These are phyloP conservation scores for Sordariomycetes sp. DNA, from an alignment of 2,329 filamentous ascomycete genomes.

Conservation along the genomic window DNA sequence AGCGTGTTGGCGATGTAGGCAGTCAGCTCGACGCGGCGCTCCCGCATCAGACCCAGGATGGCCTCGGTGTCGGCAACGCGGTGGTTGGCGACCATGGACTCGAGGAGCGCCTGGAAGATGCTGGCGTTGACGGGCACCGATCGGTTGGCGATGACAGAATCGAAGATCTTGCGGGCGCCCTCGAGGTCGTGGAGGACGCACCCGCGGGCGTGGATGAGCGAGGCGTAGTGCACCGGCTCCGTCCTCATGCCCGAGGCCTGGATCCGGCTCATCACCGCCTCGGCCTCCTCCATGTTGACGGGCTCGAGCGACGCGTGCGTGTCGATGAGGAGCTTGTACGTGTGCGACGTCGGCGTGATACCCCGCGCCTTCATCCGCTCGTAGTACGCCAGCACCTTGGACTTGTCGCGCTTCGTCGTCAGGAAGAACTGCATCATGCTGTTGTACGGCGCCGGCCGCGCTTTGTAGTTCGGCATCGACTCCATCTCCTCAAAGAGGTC, in stretches of 20 bases:
- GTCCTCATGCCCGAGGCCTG: constrained; percentile 62
- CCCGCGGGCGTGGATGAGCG: constrained; percentile 89
- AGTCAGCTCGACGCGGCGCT: constrained; percentile 69
- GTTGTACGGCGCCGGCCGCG: constrained; percentile 93
- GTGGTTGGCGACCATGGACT: constrained; percentile 94
- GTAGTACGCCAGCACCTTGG: constrained; percentile 89
- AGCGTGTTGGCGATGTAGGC: constrained; percentile 97
- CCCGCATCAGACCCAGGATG: constrained; percentile 65
- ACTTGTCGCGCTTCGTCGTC: constrained; percentile 90
- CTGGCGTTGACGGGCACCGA: constrained; percentile 67
- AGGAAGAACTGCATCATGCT: constrained; percentile 99
- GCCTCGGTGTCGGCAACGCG: constrained; percentile 65
- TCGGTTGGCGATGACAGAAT: constrained; percentile 60
- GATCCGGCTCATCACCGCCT: constrained; percentile 72
- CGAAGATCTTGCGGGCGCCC: constrained; percentile 72
- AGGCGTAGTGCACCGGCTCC: constrained; percentile 91
- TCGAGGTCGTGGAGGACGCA: constrained; percentile 88
- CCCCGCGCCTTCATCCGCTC: constrained; percentile 82
- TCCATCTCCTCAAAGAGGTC: constrained; percentile 99
- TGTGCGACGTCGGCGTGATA: constrained; percentile 88
- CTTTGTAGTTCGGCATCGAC: constrained; percentile 96
- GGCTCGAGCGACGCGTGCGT: constrained; percentile 91
- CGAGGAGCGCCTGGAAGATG: constrained; percentile 93
- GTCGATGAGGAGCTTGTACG: constrained; percentile 94
- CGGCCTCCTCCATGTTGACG: constrained; percentile 76